A percentile compares a stretch with the other conserved stretches of the same genome.
phyloP scores from a whole-genome alignment of 306 rosid species.

The Rosa multiflora region DNA sequence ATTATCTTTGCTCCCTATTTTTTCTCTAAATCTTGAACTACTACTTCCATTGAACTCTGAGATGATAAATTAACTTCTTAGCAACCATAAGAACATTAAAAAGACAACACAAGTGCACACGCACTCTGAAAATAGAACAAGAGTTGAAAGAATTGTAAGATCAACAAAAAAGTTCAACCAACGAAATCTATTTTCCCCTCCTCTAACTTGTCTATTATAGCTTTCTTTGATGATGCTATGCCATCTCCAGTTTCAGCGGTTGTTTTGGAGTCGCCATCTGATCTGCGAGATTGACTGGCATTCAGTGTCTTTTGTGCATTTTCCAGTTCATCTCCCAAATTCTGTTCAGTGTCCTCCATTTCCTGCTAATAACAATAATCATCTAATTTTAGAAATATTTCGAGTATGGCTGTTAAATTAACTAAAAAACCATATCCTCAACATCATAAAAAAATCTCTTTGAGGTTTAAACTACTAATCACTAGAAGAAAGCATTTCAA shows the following conservation, averaged over 20 bases:
- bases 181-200: slow-evolving; percentile 80
- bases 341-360: slow-evolving; percentile 60
- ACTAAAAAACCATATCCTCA: not conserved
- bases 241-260: slow-evolving; percentile 35
- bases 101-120: not conserved
- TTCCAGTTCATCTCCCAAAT: slow-evolving; percentile 51
- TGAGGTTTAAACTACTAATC: not conserved
- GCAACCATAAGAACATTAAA: not conserved
- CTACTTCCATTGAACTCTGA: slow-evolving; percentile 68
- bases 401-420: not conserved
- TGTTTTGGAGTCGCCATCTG: slow-evolving; percentile 36
- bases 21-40: slow-evolving; percentile 54
- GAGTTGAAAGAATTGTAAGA: not conserved
- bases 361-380: slow-evolving; percentile 43
- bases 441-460: not conserved
- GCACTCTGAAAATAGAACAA: not conserved
- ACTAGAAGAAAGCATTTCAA: not conserved
- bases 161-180: slow-evolving; percentile 21
- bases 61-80: slow-evolving; percentile 11
- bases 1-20: slow-evolving; percentile 63
- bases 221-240: slow-evolving; percentile 41
- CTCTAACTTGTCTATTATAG: slow-evolving; percentile 58
- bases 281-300: slow-evolving; percentile 28
- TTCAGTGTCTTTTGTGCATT: slow-evolving; percentile 33
- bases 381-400: not conserved